phyloP scores from a whole-genome alignment of 163 green algal species.

The Scenedesmus sp. region DNA sequence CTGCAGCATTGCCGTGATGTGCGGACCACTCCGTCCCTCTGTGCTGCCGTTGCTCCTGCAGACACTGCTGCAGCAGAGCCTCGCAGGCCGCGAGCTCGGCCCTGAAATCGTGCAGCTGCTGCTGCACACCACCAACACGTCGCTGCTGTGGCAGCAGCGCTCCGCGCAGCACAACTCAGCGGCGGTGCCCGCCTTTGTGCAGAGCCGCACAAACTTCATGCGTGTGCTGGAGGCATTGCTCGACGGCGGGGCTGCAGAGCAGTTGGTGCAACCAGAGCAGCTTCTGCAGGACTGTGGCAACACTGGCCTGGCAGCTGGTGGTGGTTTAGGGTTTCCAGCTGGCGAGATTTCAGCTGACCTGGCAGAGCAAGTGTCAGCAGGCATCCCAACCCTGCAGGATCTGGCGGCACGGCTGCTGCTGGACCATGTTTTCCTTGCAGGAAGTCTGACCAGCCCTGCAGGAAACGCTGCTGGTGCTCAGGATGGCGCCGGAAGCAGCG shows the following conservation, averaged over 20 bases:
- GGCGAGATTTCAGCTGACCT: conserved; percentile 16
- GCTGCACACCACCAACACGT: conserved; percentile 18
- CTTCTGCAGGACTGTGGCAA: neutral
- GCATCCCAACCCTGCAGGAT: conserved; percentile 37
- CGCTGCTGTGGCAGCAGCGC: conserved; percentile 28
- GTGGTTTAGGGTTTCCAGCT: neutral
- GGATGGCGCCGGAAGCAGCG: neutral
- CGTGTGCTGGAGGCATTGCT: conserved; percentile 23
- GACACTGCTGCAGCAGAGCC: conserved; percentile 38
- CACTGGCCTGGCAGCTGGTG: neutral
- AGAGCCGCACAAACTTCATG: neutral
- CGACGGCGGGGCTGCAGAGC: conserved; percentile 23
- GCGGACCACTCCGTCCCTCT: neutral
- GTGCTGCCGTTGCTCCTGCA: neutral
- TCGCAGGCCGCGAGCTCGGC: conserved; percentile 30
- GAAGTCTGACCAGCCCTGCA: conserved; percentile 8
- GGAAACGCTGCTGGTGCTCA: neutral
- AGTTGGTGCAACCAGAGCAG: neutral
- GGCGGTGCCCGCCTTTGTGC: neutral
- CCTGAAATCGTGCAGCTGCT: conserved; percentile 25
- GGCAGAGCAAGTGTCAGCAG: conserved; percentile 21
- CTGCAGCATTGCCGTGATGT: too few relatives aligned
- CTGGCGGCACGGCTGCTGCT: conserved; percentile 11
- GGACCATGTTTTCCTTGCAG: conserved; percentile 16
- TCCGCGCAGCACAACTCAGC: neutral